A percentile compares a stretch with the other conserved stretches of the same genome.
These are phyloP conservation scores for Candida glucosophila DNA, from an alignment of 1,139 yeast species.

Conservation along the genomic window DNA sequence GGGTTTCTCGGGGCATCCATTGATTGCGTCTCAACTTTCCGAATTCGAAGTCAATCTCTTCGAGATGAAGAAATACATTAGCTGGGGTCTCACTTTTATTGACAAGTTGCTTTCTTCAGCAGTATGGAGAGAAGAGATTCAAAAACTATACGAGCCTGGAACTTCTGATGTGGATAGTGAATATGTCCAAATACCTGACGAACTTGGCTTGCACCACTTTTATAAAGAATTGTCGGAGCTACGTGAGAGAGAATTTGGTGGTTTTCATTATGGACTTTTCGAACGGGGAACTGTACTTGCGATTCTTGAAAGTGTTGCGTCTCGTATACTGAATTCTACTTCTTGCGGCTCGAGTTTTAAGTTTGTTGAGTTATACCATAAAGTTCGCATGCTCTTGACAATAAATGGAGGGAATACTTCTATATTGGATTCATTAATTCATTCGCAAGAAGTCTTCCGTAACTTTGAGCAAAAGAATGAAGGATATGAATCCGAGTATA, in stretches of 20 bases:
- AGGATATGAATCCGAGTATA: slow-evolving; percentile 4
- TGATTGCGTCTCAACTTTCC: no score
- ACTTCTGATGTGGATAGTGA: not conserved
- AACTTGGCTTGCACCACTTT: slow-evolving; percentile 14
- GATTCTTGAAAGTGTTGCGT: slow-evolving; percentile 11
- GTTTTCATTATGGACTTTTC: slow-evolving; percentile 8
- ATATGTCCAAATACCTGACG: slow-evolving; percentile 15
- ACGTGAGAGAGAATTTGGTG: slow-evolving; percentile 9
- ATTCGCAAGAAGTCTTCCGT: slow-evolving; percentile 17
- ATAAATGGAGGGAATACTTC: slow-evolving; percentile 24
- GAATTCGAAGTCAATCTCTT: no score
- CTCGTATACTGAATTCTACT: no score
- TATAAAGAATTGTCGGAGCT: slow-evolving; percentile 13
- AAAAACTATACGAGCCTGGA: no score
- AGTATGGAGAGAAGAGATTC: no score
- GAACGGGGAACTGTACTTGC: no score
- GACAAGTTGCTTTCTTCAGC: no score
- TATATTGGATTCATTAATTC: slow-evolving; percentile 24
- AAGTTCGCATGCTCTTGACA: slow-evolving; percentile 15
- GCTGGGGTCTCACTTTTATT: no score
- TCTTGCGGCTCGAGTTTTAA: slow-evolving; percentile 13
- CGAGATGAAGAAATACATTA: no score
- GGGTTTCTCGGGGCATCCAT: no score
- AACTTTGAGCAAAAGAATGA: slow-evolving; percentile 12
- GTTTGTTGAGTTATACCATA: slow-evolving; percentile 14